Evolutionary conservation across 148 eudicot species (phyloP), one percentile per base, ranked within the genome.

Genomic region (Diospyros lotus): DNA sequence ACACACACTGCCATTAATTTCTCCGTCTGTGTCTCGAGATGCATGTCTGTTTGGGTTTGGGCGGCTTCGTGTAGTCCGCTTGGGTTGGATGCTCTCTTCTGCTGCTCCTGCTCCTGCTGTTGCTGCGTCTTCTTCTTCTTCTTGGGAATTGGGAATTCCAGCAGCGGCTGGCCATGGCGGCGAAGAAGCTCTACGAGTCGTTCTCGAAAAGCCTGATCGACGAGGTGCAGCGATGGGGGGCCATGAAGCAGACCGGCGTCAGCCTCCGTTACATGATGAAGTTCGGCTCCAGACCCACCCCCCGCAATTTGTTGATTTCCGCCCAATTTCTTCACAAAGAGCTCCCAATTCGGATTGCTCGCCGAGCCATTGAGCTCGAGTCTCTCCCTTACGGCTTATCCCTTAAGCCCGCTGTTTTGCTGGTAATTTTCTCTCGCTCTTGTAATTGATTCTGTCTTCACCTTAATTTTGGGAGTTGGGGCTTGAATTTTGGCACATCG

Each of bases 281-380:
- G 73, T 94, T 94, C 69, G 97, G 95, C 58, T 89, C 98, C 4
- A 69, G 66, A 43, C 95, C 97, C 45, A 90, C 87, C 17, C 79
- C 79, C 12, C 66, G 87, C 0, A 92, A 92, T 73, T 73, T 94
- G 72, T 68, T 94, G 64, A 81, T 90, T 61, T 85, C 97, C 4
- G 89, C 97, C 45, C 98, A 92, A 46, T 94, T 94, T 80, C 92
- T 94, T 60, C 97, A 90, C 58, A 92, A 89, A 66, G 98, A 94
- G 78, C 88, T 94, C 5, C 92, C 97, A 1, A 90, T 92, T 74
- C 75, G 98, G 60, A 90, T 91, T 77, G 97, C 97, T 5, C 72
- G 93, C 4, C 80, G 94, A 15, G 93, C 91, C 60, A 81, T 92
- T 78, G 96, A 95, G 70, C 91, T 95, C 51, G 84, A 92, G 73